phyloP scores from a whole-genome alignment of 306 rosid genomes.

The Morella rubra region DNA sequence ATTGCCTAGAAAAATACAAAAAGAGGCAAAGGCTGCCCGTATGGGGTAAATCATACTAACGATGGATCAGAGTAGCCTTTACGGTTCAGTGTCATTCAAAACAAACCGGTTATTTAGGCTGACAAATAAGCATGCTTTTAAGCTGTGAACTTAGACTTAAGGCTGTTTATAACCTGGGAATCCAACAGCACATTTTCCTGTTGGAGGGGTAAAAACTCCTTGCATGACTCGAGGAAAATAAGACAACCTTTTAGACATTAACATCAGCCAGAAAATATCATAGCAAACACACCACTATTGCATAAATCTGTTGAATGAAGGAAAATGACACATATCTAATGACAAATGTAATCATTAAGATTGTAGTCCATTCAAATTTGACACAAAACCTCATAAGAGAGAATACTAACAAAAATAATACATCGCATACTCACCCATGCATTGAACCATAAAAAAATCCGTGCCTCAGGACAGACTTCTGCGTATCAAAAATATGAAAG shows the following conservation, averaged over 20 bases:
- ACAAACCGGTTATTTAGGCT: neutral
- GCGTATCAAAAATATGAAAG: neutral
- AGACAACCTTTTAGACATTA: too few relatives aligned
- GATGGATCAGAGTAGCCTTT: too few relatives aligned
- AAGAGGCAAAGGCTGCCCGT: too few relatives aligned
- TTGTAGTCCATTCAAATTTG: neutral
- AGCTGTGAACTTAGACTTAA: neutral
- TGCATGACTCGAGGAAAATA: too few relatives aligned
- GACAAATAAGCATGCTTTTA: neutral
- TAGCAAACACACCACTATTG: neutral
- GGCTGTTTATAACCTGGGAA: too few relatives aligned
- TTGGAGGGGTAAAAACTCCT: too few relatives aligned
- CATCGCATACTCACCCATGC: neutral
- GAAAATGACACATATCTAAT: neutral
- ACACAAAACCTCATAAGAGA: neutral
- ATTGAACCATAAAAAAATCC: neutral
- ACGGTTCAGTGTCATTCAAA: neutral
- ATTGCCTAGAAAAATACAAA: too few relatives aligned
- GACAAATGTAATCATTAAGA: neutral
- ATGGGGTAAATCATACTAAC: neutral
- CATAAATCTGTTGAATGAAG: neutral
- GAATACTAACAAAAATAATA: neutral
- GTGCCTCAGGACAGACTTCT: constrained; percentile 2
- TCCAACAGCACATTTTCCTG: too few relatives aligned
- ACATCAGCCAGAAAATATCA: neutral